Conservation (phyloP, 2,329 filamentous ascomycete species). For the Talaromyces sp. region DNA sequence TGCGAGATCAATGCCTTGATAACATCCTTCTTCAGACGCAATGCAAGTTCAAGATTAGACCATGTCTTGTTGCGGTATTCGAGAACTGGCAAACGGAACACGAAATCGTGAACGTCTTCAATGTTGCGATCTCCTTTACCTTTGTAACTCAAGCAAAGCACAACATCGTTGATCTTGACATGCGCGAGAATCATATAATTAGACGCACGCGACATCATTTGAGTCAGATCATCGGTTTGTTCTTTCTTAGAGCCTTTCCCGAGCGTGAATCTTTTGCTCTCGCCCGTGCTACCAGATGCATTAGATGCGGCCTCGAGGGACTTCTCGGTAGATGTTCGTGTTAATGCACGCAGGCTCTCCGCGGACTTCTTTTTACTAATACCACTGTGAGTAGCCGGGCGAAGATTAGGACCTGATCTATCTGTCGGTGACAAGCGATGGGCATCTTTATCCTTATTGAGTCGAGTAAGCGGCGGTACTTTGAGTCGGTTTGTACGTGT, state of each 20-base stretch:
- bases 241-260: conserved; percentile 51
- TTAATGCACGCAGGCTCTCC: conserved; percentile 37
- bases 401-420: conserved; percentile 4
- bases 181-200: conserved; percentile 97
- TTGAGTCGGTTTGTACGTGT: conserved; percentile 28
- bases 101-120: conserved; percentile 94
- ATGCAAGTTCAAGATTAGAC: conserved; percentile 91
- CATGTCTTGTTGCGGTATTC: conserved; percentile 99
- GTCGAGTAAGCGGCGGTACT: conserved; percentile 32
- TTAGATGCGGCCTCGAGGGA: conserved; percentile 30
- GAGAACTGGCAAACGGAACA: conserved; percentile 88
- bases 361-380: conserved; percentile 38
- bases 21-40: conserved; percentile 90
- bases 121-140: conserved; percentile 92
- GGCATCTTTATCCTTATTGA: conserved; percentile 25
- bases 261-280: conserved; percentile 46
- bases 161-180: conserved; percentile 90
- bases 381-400: conserved; percentile 20
- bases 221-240: conserved; percentile 80
- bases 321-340: conserved; percentile 33
- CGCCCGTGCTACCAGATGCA: conserved; percentile 21
- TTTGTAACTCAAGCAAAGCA: conserved; percentile 93
- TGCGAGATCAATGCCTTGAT: conserved; percentile 92
- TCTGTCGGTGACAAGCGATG: conserved; percentile 20
- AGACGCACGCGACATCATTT: conserved; percentile 92